A percentile compares a stretch with the other conserved stretches of the same genome.
Conservation (phyloP, 202 grass and related monocot species). For the Bolboschoenoplectus hybrid region DNA sequence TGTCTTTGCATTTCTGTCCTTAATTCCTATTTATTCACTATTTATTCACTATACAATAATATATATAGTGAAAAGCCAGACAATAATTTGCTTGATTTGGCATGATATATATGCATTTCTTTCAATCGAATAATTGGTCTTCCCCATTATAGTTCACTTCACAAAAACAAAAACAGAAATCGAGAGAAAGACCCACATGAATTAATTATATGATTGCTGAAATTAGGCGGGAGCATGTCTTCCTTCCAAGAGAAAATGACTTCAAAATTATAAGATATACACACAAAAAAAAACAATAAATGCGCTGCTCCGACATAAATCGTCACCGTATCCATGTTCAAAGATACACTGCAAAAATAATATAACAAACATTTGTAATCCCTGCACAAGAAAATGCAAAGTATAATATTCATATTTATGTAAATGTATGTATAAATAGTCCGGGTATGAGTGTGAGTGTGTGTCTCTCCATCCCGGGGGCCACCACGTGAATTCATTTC, state of each 20-base stretch:
- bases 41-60: too few species aligned
- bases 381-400: neutral
- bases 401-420: neutral
- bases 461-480: conserved; percentile 23
- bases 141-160: conserved; percentile 6
- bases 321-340: conserved; percentile 19
- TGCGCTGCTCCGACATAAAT: neutral
- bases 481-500: conserved; percentile 54
- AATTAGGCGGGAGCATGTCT: neutral
- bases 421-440: conserved; percentile 1
- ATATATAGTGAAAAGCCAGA: too few species aligned
- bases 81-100: too few species aligned
- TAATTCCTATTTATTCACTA: too few species aligned
- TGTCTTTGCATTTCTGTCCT: too few species aligned
- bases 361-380: neutral
- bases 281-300: neutral
- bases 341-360: conserved; percentile 6
- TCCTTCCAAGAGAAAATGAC: conserved; percentile 12
- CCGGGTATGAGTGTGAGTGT: neutral
- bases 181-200: conserved; percentile 2
- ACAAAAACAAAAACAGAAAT: neutral
- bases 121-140: neutral
- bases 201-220: neutral
- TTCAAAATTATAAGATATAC: conserved; percentile 4
- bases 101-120: neutral